Evolutionary conservation across 495 filamentous ascomycete species (phyloP).

Genomic region (Sabuloglossum arenarium): DNA sequence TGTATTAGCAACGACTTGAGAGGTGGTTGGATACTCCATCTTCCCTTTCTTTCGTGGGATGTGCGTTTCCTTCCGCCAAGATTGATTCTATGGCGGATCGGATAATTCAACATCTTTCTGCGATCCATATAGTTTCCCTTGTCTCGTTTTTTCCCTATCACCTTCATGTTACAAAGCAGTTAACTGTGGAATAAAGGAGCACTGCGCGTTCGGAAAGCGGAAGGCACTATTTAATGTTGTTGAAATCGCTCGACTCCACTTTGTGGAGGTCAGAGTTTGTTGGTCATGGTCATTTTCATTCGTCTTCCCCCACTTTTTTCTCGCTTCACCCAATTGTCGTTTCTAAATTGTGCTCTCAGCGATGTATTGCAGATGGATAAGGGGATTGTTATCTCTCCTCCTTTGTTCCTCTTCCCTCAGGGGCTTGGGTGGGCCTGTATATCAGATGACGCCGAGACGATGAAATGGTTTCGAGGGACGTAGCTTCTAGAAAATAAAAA

Average conservation of each 20-base stretch:
- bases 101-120: background rate
- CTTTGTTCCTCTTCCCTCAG: background rate
- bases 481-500: background rate
- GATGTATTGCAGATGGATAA: background rate
- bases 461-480: background rate
- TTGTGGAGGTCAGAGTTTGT: background rate
- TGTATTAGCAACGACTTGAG: slow-evolving; percentile 1
- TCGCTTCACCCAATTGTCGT: background rate
- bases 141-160: background rate
- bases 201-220: background rate
- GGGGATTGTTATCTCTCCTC: background rate
- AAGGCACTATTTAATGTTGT: background rate
- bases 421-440: background rate
- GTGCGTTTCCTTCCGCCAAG: background rate
- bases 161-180: background rate
- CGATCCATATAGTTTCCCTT: background rate
- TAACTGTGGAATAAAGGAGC: background rate
- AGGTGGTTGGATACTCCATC: slow-evolving; percentile 1
- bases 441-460: background rate
- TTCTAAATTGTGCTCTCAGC: background rate
- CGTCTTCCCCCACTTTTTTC: background rate
- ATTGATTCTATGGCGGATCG: background rate
- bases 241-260: background rate
- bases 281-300: background rate
- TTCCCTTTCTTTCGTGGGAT: background rate